Conservation (phyloP, 1,284 basidiomycete species). For the Papiliotrema laurentii region DNA sequence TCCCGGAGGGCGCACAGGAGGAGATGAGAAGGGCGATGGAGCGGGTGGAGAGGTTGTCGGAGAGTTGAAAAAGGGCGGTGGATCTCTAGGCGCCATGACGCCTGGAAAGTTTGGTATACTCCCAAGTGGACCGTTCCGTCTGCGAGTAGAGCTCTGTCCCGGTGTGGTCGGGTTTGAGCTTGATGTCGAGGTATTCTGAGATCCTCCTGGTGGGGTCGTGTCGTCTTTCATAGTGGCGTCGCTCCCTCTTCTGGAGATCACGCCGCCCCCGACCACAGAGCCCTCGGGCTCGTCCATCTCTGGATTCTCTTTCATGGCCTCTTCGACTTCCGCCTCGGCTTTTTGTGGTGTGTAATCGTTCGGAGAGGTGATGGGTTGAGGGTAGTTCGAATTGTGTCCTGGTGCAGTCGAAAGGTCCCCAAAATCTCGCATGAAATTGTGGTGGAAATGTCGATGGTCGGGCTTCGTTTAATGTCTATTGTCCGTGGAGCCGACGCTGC, state of each 20-base stretch:
- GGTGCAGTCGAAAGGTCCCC: not conserved
- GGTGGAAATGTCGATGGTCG: not conserved
- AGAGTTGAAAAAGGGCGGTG: constrained; percentile 24
- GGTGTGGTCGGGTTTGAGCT: not conserved
- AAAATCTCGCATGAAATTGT: not conserved
- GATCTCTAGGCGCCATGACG: constrained; percentile 16
- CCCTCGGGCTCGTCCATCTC: not conserved
- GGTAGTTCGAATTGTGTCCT: not conserved
- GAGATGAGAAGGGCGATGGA: constrained; percentile 10
- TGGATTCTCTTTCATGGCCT: not conserved
- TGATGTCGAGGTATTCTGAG: not conserved
- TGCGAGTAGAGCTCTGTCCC: constrained; percentile 3
- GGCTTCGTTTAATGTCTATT: too few relatives aligned
- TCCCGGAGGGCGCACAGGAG: too few relatives aligned
- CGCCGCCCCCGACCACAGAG: too few relatives aligned
- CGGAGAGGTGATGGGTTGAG: not conserved
- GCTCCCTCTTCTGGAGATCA: not conserved
- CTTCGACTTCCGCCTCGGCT: not conserved
- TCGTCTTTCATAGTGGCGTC: not conserved
- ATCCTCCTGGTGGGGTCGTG: not conserved
- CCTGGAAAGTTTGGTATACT: constrained; percentile 28
- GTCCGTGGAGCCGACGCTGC: too few relatives aligned
- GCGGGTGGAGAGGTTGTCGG: constrained; percentile 17
- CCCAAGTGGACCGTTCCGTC: constrained; percentile 17
- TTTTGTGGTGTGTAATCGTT: too few relatives aligned